A percentile compares a stretch with the other conserved stretches of the same genome.
phyloP scores from a whole-genome alignment of 1,139 yeast species.

The Suhomyces choctaworum region DNA sequence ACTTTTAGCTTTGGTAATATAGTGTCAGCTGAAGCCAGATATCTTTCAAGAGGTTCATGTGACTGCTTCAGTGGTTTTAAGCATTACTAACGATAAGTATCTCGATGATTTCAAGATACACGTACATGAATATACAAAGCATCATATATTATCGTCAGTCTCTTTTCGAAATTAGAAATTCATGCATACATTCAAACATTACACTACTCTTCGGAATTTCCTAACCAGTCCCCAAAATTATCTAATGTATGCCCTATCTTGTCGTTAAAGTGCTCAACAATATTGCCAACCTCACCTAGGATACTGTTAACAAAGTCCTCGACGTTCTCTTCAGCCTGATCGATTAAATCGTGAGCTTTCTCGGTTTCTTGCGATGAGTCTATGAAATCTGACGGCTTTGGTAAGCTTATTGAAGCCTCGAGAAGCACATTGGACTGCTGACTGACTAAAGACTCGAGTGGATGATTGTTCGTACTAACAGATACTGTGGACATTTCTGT shows the following conservation, averaged over 20 bases:
- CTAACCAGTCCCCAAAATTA: too few relatives aligned
- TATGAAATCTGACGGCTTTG: conserved; percentile 38
- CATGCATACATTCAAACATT: too few relatives aligned
- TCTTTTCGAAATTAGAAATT: too few relatives aligned
- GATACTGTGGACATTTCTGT: conserved; percentile 17
- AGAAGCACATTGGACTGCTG: conserved; percentile 28
- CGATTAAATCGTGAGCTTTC: conserved; percentile 11
- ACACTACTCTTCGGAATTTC: too few relatives aligned
- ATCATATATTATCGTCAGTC: too few relatives aligned
- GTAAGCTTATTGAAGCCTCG: conserved; percentile 26
- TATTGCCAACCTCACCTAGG: conserved; percentile 32
- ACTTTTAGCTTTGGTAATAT: neutral
- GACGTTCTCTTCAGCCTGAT: conserved; percentile 32
- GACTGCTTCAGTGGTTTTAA: too few relatives aligned
- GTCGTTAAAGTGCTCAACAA: conserved; percentile 2
- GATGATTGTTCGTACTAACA: conserved; percentile 24
- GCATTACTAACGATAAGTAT: too few relatives aligned
- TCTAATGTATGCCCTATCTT: too few relatives aligned
- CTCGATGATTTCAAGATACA: too few relatives aligned
- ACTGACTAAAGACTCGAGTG: conserved; percentile 28
- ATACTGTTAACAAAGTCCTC: conserved; percentile 16
- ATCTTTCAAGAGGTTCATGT: neutral
- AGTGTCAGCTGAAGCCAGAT: neutral
- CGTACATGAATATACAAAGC: too few relatives aligned
- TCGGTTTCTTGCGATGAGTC: conserved; percentile 6